Conservation (phyloP, 2,329 filamentous ascomycete species). For the Xylariaceae sp. region DNA sequence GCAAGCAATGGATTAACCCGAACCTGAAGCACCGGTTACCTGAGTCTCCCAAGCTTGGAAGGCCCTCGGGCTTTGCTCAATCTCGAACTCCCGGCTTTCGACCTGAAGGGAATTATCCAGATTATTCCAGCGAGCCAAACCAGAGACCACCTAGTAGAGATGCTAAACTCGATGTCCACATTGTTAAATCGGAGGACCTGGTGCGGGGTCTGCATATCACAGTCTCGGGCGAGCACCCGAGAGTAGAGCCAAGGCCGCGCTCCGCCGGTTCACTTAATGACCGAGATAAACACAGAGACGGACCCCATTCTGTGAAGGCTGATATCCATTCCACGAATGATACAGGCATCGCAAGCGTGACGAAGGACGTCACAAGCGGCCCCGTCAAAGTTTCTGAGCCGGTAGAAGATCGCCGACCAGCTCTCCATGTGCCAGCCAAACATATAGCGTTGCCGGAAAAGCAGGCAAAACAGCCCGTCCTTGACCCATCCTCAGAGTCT, state of each 20-base stretch:
- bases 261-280: constrained; percentile 23
- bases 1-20: constrained; percentile 57
- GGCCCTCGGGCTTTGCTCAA: constrained; percentile 45
- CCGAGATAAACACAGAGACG: constrained; percentile 20
- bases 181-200: constrained; percentile 15
- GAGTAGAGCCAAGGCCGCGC: constrained; percentile 18
- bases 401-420: constrained; percentile 4
- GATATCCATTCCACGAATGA: constrained; percentile 12
- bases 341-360: constrained; percentile 1
- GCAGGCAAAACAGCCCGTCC: constrained; percentile 25
- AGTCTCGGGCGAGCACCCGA: constrained; percentile 17
- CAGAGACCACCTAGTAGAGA: constrained; percentile 50
- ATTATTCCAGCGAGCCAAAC: constrained; percentile 38
- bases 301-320: constrained; percentile 6
- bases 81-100: constrained; percentile 32
- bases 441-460: constrained; percentile 22
- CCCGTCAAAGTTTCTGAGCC: constrained; percentile 9
- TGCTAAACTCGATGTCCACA: constrained; percentile 39
- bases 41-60: constrained; percentile 47
- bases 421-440: constrained; percentile 10
- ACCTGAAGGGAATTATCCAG: constrained; percentile 33
- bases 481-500: constrained; percentile 46
- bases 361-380: constrained; percentile 7
- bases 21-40: constrained; percentile 43
- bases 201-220: constrained; percentile 18